Conservation (phyloP, 108 stramenopile species). For the Pseudonitzschia delicatissima region DNA sequence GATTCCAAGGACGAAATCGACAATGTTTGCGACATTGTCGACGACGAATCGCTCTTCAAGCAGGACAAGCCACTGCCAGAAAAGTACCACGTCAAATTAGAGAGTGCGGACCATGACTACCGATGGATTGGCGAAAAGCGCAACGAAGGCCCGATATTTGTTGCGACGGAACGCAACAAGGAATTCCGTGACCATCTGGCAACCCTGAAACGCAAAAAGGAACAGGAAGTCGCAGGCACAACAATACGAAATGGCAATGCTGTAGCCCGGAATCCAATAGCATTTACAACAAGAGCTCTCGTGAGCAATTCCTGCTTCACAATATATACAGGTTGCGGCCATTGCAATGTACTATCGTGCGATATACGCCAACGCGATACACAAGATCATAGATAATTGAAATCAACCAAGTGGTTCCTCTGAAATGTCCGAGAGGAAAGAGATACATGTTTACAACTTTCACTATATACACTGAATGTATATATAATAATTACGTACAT, state of each 20-base stretch:
- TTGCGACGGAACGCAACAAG: neutral
- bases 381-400: no score
- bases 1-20: neutral
- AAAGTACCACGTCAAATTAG: neutral
- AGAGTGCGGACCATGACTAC: conserved; percentile 4
- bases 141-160: neutral
- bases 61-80: conserved; percentile 3
- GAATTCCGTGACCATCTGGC: neutral
- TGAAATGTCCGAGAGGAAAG: no score
- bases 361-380: no score
- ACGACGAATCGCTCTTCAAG: conserved; percentile 2
- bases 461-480: no score
- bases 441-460: no score
- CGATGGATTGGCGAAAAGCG: neutral
- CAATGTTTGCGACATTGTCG: neutral
- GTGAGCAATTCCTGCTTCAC: no score
- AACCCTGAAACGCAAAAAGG: neutral
- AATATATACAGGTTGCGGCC: no score
- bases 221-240: neutral
- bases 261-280: no score
- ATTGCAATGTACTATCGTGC: no score
- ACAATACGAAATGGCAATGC: neutral
- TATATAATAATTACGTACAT: no score
- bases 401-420: no score
- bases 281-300: no score